Evolutionary conservation across 148 eudicot species (phyloP).

Genomic region (Euryodendron excelsum): DNA sequence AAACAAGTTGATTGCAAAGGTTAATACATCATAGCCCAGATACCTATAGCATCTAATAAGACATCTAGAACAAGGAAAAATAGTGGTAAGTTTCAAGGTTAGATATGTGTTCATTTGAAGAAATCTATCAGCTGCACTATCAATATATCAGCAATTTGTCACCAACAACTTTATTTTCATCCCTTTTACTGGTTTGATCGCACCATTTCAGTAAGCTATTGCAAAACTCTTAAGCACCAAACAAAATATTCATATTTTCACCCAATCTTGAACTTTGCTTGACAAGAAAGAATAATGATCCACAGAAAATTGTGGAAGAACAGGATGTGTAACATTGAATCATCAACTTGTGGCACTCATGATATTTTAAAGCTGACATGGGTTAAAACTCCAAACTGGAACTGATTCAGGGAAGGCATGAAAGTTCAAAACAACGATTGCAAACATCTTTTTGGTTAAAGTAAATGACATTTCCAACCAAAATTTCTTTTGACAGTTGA

Average conservation of each 20-base stretch:
- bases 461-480: background rate
- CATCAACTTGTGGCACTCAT: constrained; percentile 3
- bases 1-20: background rate
- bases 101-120: background rate
- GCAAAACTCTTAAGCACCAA: background rate
- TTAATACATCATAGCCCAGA: background rate
- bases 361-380: background rate
- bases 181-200: background rate
- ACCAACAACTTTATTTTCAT: background rate
- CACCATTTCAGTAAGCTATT: background rate
- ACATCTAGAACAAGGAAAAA: background rate
- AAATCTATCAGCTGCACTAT: background rate
- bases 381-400: background rate
- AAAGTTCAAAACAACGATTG: background rate
- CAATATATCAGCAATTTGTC: background rate
- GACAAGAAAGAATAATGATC: background rate
- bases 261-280: background rate
- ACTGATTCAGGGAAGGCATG: background rate
- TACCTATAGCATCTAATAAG: background rate
- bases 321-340: background rate
- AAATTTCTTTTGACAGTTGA: background rate
- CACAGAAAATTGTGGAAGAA: background rate
- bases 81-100: background rate
- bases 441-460: background rate
- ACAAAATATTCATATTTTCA: background rate